phyloP scores from a whole-genome alignment of 73 alveolate species.

The Paramecium pentaurelia region DNA sequence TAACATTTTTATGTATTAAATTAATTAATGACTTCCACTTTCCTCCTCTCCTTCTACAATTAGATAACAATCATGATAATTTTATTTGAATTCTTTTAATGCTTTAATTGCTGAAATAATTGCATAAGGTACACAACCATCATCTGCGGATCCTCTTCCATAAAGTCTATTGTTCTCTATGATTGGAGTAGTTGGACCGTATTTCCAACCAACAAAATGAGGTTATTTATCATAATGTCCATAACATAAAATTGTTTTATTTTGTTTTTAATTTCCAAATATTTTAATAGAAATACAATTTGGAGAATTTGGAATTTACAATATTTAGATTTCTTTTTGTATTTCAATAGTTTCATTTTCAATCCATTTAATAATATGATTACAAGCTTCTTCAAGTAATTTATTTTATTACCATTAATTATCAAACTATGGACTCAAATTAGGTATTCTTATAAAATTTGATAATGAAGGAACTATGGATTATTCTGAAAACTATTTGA shows the following conservation, averaged over 20 bases:
- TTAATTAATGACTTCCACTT: conserved; percentile 54
- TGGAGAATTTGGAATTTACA: conserved; percentile 78
- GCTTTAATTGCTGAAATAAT: conserved; percentile 47
- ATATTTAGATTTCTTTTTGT: conserved; percentile 68
- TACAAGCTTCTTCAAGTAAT: background rate
- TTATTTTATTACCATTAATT: conserved; percentile 84
- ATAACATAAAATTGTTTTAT: conserved; percentile 75
- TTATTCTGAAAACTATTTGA: background rate
- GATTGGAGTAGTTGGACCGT: conserved; percentile 91
- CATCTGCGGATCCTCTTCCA: conserved; percentile 94
- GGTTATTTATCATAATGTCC: conserved; percentile 96
- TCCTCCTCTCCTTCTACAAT: conserved; percentile 75
- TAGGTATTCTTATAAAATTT: conserved; percentile 88
- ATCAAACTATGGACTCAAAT: conserved; percentile 87
- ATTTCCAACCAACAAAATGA: conserved; percentile 86
- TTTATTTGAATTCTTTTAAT: background rate
- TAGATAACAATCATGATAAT: conserved; percentile 59
- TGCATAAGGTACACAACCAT: conserved; percentile 87
- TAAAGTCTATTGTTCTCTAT: conserved; percentile 77
- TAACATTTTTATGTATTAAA: conserved; percentile 42
- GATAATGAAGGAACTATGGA: conserved; percentile 65
- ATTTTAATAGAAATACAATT: conserved; percentile 66
- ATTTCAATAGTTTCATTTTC: conserved; percentile 59
- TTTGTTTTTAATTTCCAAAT: conserved; percentile 57
- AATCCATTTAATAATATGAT: conserved; percentile 73